Evolutionary conservation across 257 asterid species (phyloP).

Genomic region (Solanum rostratum): DNA sequence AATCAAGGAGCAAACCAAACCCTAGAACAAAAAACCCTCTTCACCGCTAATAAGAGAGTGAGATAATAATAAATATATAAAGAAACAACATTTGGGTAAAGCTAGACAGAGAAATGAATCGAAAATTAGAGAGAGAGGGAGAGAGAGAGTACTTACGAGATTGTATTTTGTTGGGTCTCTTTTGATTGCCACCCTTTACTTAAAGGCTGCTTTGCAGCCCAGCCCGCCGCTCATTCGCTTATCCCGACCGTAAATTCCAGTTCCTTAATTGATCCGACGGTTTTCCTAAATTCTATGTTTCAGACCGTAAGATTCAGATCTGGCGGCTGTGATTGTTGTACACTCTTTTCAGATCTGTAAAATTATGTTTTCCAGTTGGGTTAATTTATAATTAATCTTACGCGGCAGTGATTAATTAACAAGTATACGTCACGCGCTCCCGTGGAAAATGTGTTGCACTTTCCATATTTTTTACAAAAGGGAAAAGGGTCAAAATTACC

Average conservation of each 20-base stretch:
- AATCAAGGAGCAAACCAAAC: conserved; percentile 6
- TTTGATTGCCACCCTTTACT: conserved; percentile 10
- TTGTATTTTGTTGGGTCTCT: conserved; percentile 19
- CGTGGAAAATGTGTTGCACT: background rate
- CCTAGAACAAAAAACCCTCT: background rate
- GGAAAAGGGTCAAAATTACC: background rate
- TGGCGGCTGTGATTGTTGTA: background rate
- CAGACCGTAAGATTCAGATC: background rate
- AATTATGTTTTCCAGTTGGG: background rate
- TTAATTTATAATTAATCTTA: background rate
- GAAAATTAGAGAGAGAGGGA: conserved; percentile 9
- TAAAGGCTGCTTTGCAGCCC: conserved; percentile 12
- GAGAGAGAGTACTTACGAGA: conserved; percentile 31
- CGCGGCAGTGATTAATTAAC: background rate
- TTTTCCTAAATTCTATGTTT: background rate
- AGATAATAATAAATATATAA: background rate
- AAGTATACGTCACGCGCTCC: background rate
- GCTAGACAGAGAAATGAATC: background rate
- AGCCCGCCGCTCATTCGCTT: conserved; percentile 5
- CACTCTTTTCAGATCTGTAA: background rate
- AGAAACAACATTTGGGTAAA: conserved; percentile 3
- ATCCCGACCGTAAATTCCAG: conserved; percentile 16
- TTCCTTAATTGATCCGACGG: conserved; percentile 21
- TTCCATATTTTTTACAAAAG: background rate
- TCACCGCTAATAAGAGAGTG: background rate